Percentiles rank a stretch among this genome's conserved stretches.
These are phyloP conservation scores for Pilatotrama ljubarskyi DNA, from an alignment of 768 basidiomycete species.

Conservation along the genomic window DNA sequence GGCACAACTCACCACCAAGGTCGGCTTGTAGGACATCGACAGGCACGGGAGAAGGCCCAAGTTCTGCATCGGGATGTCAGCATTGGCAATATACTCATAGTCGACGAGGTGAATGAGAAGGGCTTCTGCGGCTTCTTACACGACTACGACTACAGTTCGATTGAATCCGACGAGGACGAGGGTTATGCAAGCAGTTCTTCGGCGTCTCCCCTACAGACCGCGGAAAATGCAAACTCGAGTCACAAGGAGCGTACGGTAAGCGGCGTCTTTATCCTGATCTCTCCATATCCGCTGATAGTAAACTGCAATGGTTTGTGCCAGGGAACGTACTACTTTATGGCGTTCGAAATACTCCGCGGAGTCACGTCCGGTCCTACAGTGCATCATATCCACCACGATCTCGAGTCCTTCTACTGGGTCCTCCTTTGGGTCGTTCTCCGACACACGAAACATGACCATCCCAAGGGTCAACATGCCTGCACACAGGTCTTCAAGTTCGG, in stretches of 20 bases:
- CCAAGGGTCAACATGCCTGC: not conserved
- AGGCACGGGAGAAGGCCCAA: too few species aligned
- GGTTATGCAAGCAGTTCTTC: too few species aligned
- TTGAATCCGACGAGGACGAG: too few species aligned
- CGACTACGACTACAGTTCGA: too few species aligned
- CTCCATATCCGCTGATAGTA: not conserved
- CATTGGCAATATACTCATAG: too few species aligned
- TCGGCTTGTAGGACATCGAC: too few species aligned
- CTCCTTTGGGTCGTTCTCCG: slow-evolving; percentile 13
- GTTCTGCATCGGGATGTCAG: too few species aligned
- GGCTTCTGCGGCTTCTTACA: too few species aligned
- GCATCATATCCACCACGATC: slow-evolving; percentile 12
- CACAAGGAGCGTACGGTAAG: slow-evolving; percentile 9
- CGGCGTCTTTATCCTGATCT: not conserved
- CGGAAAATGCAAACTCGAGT: not conserved
- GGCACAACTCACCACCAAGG: too few species aligned
- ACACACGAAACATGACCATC: slow-evolving; percentile 1
- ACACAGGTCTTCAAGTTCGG: not conserved
- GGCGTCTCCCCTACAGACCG: too few species aligned
- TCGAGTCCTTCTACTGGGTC: slow-evolving; percentile 22
- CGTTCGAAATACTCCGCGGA: not conserved
- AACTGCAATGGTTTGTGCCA: too few species aligned
- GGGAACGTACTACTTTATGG: not conserved
- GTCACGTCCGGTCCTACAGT: not conserved
- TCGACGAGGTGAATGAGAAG: too few species aligned